Conservation (phyloP, 2,329 filamentous ascomycete species). For the Colletotrichum lupini region DNA sequence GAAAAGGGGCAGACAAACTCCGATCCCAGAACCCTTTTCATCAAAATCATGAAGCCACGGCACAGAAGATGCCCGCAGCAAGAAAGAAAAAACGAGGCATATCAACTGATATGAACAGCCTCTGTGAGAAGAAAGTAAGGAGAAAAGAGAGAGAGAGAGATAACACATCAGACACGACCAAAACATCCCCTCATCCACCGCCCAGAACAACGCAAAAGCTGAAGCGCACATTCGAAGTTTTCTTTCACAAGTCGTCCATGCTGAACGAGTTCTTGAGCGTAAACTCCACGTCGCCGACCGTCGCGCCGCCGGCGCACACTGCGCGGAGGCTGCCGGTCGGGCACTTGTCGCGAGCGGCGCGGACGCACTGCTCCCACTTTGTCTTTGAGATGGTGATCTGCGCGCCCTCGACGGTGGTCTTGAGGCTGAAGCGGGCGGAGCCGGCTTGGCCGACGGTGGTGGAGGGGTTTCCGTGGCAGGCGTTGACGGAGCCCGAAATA, state of each 20-base stretch:
- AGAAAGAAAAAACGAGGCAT: neutral
- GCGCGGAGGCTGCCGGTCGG: conserved; percentile 60
- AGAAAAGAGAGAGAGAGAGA: neutral
- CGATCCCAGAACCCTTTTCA: neutral
- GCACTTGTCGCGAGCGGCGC: conserved; percentile 62
- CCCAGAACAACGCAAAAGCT: neutral
- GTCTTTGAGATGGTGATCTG: conserved; percentile 65
- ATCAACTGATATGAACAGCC: neutral
- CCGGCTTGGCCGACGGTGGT: conserved; percentile 58
- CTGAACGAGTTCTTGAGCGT: conserved; percentile 20
- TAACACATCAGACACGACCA: neutral
- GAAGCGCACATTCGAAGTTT: too few species aligned
- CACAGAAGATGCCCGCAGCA: neutral
- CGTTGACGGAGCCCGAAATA: conserved; percentile 56
- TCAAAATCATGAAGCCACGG: neutral
- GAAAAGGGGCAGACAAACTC: neutral
- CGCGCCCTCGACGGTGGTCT: conserved; percentile 52
- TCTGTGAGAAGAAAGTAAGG: neutral
- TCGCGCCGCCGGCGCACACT: conserved; percentile 60
- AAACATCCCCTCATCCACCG: conserved; percentile 25
- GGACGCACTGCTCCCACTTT: conserved; percentile 64
- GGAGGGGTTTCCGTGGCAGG: conserved; percentile 57
- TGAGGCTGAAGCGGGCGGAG: conserved; percentile 60
- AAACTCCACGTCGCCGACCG: conserved; percentile 57
- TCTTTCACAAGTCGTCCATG: conserved; percentile 7